Percentiles rank a stretch among this genome's conserved stretches.
phyloP scores from a whole-genome alignment of 1,284 basidiomycete genomes.

The Xerocomus minutiporus region DNA sequence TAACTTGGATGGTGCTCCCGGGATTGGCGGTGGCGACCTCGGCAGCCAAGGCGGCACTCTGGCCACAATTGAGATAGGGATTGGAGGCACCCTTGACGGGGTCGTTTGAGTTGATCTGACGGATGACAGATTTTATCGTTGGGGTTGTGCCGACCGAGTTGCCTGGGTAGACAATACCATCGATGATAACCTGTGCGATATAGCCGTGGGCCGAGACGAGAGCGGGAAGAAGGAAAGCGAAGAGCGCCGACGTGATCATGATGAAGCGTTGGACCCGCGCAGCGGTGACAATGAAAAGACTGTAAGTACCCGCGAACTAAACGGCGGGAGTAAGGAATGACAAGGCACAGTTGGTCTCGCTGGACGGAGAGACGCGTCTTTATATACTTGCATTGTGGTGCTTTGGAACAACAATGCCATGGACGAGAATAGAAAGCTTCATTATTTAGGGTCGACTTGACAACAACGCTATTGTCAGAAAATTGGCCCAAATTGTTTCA shows the following conservation, averaged over 20 bases:
- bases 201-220: slow-evolving; percentile 33
- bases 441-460: not conserved
- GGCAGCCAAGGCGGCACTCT: slow-evolving; percentile 36
- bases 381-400: not conserved
- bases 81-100: slow-evolving; percentile 44
- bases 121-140: slow-evolving; percentile 28
- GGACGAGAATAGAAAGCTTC: not conserved
- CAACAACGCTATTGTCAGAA: not conserved
- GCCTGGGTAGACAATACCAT: slow-evolving; percentile 34
- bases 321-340: not conserved
- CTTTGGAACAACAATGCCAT: not conserved
- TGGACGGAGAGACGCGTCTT: not conserved
- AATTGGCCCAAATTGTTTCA: not conserved
- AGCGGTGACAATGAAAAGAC: slow-evolving; percentile 15
- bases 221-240: slow-evolving; percentile 24
- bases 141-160: slow-evolving; percentile 29
- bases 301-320: not conserved
- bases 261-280: slow-evolving; percentile 13
- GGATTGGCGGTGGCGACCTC: slow-evolving; percentile 38
- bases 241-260: slow-evolving; percentile 16
- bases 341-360: not conserved
- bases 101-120: slow-evolving; percentile 32
- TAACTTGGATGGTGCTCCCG: slow-evolving; percentile 35
- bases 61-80: slow-evolving; percentile 41
- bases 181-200: slow-evolving; percentile 28